These are phyloP conservation scores for Planoprotostelium fungivorum DNA, from an alignment of 78 protist genomes.

Conservation along the genomic window DNA sequence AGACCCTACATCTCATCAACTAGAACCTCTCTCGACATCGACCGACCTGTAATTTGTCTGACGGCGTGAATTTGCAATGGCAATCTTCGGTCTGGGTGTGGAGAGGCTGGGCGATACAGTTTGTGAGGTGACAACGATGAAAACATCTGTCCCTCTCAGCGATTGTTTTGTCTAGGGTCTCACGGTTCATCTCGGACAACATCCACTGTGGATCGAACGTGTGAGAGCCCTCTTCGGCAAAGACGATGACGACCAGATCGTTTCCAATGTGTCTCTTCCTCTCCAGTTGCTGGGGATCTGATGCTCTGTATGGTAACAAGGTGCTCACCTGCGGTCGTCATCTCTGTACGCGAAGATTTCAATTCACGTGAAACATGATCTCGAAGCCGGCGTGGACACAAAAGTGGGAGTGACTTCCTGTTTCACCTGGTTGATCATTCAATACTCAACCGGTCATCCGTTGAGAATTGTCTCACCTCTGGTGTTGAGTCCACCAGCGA, in stretches of 20 bases:
- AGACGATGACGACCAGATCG: constrained; percentile 66
- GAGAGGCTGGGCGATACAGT: no score
- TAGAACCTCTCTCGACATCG: no score
- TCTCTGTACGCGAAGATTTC: neutral
- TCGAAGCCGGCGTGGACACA: neutral
- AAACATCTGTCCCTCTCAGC: neutral
- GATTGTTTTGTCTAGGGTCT: neutral
- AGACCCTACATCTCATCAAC: no score
- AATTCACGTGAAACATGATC: neutral
- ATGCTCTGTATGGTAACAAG: constrained; percentile 41
- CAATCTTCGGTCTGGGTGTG: no score
- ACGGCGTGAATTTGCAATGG: no score
- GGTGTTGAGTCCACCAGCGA: neutral
- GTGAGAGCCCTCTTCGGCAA: constrained; percentile 25
- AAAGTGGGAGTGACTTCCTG: neutral
- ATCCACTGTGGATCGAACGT: neutral
- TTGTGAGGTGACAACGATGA: neutral
- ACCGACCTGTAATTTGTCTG: no score
- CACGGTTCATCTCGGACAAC: neutral
- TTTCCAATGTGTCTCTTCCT: constrained; percentile 83
- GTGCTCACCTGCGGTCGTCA: constrained; percentile 62
- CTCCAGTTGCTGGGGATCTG: constrained; percentile 72
- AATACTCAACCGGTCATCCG: neutral
- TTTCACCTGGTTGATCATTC: neutral
- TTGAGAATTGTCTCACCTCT: neutral